Evolutionary conservation across 2,329 filamentous ascomycete species (phyloP).

Genomic region (Capronia epimyces): DNA sequence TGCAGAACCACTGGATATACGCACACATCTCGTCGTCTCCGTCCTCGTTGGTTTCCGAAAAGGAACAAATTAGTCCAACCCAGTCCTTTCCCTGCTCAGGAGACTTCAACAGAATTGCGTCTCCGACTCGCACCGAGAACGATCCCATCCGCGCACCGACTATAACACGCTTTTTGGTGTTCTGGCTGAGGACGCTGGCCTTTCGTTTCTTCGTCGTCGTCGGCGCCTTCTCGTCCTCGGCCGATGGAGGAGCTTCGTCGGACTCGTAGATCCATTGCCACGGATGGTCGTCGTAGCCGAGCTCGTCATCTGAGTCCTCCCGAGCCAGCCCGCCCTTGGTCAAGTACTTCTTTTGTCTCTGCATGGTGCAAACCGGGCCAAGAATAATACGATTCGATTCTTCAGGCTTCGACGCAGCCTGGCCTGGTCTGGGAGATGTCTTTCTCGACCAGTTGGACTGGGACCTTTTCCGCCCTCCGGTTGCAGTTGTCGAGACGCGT

Average conservation of each 20-base stretch:
- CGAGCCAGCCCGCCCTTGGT: conserved; percentile 58
- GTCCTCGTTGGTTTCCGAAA: conserved; percentile 66
- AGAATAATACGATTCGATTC: too few species aligned
- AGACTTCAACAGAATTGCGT: conserved; percentile 80
- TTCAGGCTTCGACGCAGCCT: too few species aligned
- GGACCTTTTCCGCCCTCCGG: too few species aligned
- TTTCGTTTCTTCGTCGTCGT: conserved; percentile 29
- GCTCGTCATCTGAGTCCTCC: conserved; percentile 84
- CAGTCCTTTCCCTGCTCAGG: conserved; percentile 82
- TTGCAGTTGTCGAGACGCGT: conserved; percentile 1
- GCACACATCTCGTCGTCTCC: conserved; percentile 67
- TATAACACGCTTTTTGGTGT: conserved; percentile 45
- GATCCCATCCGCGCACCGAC: conserved; percentile 74
- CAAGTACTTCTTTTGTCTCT: conserved; percentile 42
- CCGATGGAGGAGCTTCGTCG: conserved; percentile 23
- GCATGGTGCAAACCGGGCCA: conserved; percentile 14
- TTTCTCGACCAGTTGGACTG: too few species aligned
- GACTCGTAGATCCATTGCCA: conserved; percentile 74
- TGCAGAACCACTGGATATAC: conserved; percentile 88
- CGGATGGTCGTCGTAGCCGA: conserved; percentile 63
- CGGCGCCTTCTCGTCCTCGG: conserved; percentile 21
- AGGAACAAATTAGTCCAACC: conserved; percentile 83
- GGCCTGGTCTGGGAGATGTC: too few species aligned
- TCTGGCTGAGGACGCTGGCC: conserved; percentile 21
- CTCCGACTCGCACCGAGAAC: conserved; percentile 76